phyloP scores from a whole-genome alignment of 1,284 basidiomycete species.

The Microbotryum saponariae region DNA sequence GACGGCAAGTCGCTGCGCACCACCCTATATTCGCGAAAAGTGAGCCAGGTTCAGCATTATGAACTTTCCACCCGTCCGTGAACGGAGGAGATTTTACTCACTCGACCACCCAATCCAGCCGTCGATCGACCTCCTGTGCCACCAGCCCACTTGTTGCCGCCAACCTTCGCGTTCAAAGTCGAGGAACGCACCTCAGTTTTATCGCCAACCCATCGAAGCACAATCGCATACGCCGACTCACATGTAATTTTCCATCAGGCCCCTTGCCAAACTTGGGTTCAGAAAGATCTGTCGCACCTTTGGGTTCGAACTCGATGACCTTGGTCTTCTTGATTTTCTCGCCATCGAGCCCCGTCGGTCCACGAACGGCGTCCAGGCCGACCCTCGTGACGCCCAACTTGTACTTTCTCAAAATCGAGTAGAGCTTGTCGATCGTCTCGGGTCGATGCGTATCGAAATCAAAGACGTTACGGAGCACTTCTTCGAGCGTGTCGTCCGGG shows the following conservation, averaged over 20 bases:
- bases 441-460: constrained; percentile 41
- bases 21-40: constrained; percentile 8
- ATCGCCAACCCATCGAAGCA: too few relatives aligned
- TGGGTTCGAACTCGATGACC: constrained; percentile 28
- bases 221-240: too few relatives aligned
- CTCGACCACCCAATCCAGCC: constrained; percentile 39
- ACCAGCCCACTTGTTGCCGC: constrained; percentile 43
- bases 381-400: constrained; percentile 17
- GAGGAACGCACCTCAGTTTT: too few relatives aligned
- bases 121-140: constrained; percentile 42
- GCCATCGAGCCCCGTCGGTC: background rate
- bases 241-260: constrained; percentile 23
- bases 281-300: constrained; percentile 7
- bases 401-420: constrained; percentile 36
- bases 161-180: constrained; percentile 36
- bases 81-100: background rate
- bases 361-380: constrained; percentile 26
- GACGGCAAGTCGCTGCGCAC: constrained; percentile 24
- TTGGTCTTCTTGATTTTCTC: constrained; percentile 7
- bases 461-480: constrained; percentile 41
- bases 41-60: background rate
- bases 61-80: background rate
- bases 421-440: constrained; percentile 39
- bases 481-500: constrained; percentile 39
- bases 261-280: constrained; percentile 39